Conservation (phyloP, 352 stramenopile genomes). For the Phytophthora citrophthora region DNA sequence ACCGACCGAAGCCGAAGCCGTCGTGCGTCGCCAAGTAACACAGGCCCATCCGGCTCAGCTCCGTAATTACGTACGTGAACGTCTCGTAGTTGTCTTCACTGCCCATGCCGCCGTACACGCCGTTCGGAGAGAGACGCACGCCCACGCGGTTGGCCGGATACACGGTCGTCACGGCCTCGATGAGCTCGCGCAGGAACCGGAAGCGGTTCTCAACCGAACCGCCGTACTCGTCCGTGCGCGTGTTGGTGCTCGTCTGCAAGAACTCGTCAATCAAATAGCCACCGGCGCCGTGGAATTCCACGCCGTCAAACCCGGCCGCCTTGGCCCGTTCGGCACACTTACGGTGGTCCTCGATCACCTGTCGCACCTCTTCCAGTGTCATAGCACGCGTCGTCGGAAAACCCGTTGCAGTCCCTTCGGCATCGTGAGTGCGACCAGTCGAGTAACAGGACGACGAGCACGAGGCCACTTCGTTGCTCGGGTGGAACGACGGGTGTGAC, state of each 20-base stretch:
- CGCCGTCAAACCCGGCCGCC: constrained; percentile 69
- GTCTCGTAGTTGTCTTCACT: constrained; percentile 51
- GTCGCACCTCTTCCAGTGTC: constrained; percentile 69
- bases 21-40: constrained; percentile 48
- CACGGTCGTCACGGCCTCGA: constrained; percentile 57
- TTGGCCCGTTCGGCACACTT: constrained; percentile 61
- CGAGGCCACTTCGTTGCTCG: constrained; percentile 45
- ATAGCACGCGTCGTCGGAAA: constrained; percentile 61
- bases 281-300: constrained; percentile 80
- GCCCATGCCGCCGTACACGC: constrained; percentile 41
- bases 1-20: constrained; percentile 41
- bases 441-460: constrained; percentile 50
- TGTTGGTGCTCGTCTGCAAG: constrained; percentile 79
- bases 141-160: constrained; percentile 31
- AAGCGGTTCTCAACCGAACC: constrained; percentile 81
- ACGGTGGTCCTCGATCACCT: constrained; percentile 68
- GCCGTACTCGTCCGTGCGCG: constrained; percentile 81
- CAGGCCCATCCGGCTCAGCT: constrained; percentile 41
- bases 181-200: constrained; percentile 66
- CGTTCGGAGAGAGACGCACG: constrained; percentile 43
- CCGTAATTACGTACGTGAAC: constrained; percentile 43
- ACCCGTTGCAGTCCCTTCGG: constrained; percentile 26
- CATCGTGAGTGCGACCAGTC: constrained; percentile 35
- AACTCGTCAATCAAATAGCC: constrained; percentile 93
- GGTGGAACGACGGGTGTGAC: constrained; percentile 41